Base-by-base conservation (phyloP, 2,329 filamentous ascomycete species). In the Stromatinia cepivora region DNA sequence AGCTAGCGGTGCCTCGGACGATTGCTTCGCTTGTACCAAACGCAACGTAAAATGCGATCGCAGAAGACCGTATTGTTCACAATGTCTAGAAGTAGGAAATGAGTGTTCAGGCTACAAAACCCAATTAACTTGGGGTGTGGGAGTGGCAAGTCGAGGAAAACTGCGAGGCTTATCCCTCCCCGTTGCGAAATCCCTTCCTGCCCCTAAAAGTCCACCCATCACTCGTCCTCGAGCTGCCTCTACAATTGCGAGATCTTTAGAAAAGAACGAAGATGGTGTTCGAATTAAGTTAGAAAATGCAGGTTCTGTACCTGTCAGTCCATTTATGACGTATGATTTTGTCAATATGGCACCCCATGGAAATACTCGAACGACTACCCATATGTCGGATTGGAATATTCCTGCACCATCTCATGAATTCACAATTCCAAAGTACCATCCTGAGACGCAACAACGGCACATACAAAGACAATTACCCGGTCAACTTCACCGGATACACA, bases 61-160 rank as follows among this genome's bases (percentile, higher is more conserved):
- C 75, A 89, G 93, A 78, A 87, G 94, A 76, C 94, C 94, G 11
- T 98, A 97, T 81, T 98, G 95, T 82, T 93, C 93, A 57, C 94
- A 93, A 81, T 99, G 94, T 80, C 87, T 98, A 72, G 92, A 97
- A 75, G 86, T 93, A 73, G 94, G 93, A 73, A 93, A 93, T 79
- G 93, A 97, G 78, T 98, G 94, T 82, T 93, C 92, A 39, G 94
- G 94, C 70, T 98, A 98, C 84, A 96, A 96, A 82, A 98, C 94
- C 22, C 94, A 94, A 75, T 85, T 98, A 81, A 98, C 94, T 59
- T 98, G 94, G 94, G 93, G 93, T 54, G 92, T 97, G 61, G 94
- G 94, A 65, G 94, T 98, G 70, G 94, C 94, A 69, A 97, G 94
- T 81, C 90, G 94, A 77, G 94, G 94, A 78, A 98, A 98, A 84